A percentile compares a stretch with the other conserved stretches of the same genome.
Conservation (phyloP, 805 yeast species). For the Wickerhamomyces canadensis region DNA sequence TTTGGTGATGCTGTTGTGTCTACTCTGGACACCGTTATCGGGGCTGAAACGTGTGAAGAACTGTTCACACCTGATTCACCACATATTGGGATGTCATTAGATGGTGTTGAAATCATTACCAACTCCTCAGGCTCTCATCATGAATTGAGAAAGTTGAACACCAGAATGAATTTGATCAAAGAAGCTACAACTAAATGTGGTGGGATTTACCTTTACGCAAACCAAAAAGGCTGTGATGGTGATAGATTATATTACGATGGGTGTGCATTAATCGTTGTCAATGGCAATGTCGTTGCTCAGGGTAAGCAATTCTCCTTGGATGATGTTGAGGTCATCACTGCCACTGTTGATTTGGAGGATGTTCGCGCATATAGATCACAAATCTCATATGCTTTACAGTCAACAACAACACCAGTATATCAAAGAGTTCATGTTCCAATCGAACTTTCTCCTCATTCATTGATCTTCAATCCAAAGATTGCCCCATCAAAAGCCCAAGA, state of each 20-base stretch:
- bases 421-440: slow-evolving; percentile 56
- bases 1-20: slow-evolving; percentile 91
- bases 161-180: slow-evolving; percentile 75
- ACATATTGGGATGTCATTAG: slow-evolving; percentile 83
- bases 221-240: slow-evolving; percentile 98
- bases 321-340: slow-evolving; percentile 94
- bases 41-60: slow-evolving; percentile 99
- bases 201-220: slow-evolving; percentile 88
- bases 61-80: slow-evolving; percentile 95
- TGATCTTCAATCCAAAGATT: slow-evolving; percentile 55
- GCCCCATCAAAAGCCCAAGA: slow-evolving; percentile 49
- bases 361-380: slow-evolving; percentile 77
- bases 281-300: slow-evolving; percentile 89
- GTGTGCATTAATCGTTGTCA: slow-evolving; percentile 88
- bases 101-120: slow-evolving; percentile 96
- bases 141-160: slow-evolving; percentile 83
- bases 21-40: slow-evolving; percentile 81
- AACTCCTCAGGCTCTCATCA: slow-evolving; percentile 98
- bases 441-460: slow-evolving; percentile 57
- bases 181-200: slow-evolving; percentile 97
- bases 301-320: slow-evolving; percentile 84
- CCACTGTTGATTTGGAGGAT: slow-evolving; percentile 89
- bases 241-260: slow-evolving; percentile 97
- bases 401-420: slow-evolving; percentile 24
- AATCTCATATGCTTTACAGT: slow-evolving; percentile 45